Conservation (phyloP, 2,329 filamentous ascomycete species). For the Samsoniella hepiali region DNA sequence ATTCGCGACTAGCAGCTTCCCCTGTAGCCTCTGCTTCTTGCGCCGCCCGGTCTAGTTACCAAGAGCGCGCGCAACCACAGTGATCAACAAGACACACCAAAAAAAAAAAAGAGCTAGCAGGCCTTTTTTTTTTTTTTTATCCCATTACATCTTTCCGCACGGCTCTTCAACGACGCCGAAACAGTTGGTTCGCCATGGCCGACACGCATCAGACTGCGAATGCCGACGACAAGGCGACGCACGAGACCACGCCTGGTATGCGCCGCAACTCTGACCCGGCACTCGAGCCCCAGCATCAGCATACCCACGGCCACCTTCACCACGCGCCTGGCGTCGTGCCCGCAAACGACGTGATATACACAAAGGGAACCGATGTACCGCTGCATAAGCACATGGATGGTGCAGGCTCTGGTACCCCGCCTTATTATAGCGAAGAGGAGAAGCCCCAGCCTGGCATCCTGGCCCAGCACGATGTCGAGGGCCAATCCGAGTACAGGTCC, state of each 20-base stretch:
- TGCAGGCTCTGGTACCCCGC: constrained; percentile 26
- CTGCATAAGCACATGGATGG: constrained; percentile 21
- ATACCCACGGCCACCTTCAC: constrained; percentile 42
- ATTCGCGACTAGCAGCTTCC: background rate
- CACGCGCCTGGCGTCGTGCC: constrained; percentile 37
- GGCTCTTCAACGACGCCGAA: constrained; percentile 1
- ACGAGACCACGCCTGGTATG: constrained; percentile 19
- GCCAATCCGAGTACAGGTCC: constrained; percentile 23
- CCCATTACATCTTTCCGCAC: background rate
- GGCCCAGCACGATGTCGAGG: constrained; percentile 26
- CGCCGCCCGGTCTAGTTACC: background rate
- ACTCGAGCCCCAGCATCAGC: constrained; percentile 40
- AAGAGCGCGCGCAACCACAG: background rate
- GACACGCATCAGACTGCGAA: background rate
- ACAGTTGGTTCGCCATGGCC: constrained; percentile 1
- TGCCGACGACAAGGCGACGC: constrained; percentile 3
- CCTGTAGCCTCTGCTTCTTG: background rate
- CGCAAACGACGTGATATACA: constrained; percentile 45
- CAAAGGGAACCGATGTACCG: constrained; percentile 27
- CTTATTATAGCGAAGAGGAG: constrained; percentile 40
- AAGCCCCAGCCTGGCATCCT: constrained; percentile 35
- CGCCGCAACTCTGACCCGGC: constrained; percentile 33
- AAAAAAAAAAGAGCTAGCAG: background rate
- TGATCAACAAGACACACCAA: background rate
- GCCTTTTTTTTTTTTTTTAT: background rate